Conservation (phyloP, 2,329 filamentous ascomycete species). For the Penicillium sp. region DNA sequence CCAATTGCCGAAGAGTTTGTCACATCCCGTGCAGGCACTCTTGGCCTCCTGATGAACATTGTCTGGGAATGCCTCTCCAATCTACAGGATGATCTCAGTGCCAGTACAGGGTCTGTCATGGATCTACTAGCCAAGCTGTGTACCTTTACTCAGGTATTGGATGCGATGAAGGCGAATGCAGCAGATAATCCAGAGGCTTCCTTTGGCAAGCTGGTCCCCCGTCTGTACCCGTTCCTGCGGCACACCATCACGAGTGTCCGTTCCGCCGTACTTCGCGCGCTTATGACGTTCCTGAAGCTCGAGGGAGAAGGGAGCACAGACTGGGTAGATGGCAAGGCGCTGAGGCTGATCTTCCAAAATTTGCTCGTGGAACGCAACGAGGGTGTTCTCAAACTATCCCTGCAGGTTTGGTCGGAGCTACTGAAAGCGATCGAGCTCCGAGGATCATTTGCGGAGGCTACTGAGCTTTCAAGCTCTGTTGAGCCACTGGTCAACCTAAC, state of each 20-base stretch:
- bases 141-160: constrained; percentile 88
- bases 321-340: constrained; percentile 89
- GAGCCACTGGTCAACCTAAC: constrained; percentile 83
- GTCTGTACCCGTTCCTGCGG: constrained; percentile 92
- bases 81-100: constrained; percentile 94
- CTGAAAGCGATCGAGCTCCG: constrained; percentile 69
- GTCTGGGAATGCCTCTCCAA: constrained; percentile 98
- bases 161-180: constrained; percentile 92
- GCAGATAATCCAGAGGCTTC: constrained; percentile 82
- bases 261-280: constrained; percentile 86
- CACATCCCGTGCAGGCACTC: constrained; percentile 75
- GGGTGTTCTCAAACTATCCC: constrained; percentile 78
- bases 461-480: constrained; percentile 76
- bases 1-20: constrained; percentile 97
- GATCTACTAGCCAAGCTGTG: constrained; percentile 95
- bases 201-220: constrained; percentile 88
- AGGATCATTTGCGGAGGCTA: constrained; percentile 68
- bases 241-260: constrained; percentile 97
- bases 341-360: constrained; percentile 93
- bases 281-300: constrained; percentile 90
- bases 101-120: constrained; percentile 98
- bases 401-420: constrained; percentile 85
- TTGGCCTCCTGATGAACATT: constrained; percentile 86
- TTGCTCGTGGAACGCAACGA: constrained; percentile 90
- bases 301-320: constrained; percentile 79